Percentiles rank a stretch among this genome's conserved stretches.
Evolutionary conservation across 441 rosid genomes (phyloP).

Genomic region (Populus tomentosa): DNA sequence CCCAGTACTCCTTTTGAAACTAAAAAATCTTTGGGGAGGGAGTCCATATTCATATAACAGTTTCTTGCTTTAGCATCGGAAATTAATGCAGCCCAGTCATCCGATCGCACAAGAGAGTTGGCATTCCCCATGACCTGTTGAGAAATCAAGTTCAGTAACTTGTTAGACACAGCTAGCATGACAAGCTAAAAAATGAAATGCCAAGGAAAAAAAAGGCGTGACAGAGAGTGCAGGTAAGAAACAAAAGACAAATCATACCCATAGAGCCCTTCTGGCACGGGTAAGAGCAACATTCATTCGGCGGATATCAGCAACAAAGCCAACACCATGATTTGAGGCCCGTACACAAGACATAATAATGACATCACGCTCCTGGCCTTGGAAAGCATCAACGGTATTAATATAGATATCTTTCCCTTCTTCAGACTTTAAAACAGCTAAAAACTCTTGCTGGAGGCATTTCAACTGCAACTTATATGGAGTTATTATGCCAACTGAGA

Average conservation of each 20-base stretch:
- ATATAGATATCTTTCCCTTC: slow-evolving; percentile 93
- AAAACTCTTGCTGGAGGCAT: slow-evolving; percentile 89
- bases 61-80: slow-evolving; percentile 82
- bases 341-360: slow-evolving; percentile 99
- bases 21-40: slow-evolving; percentile 72
- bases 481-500: slow-evolving; percentile 89
- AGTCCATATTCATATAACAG: slow-evolving; percentile 88
- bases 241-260: slow-evolving; percentile 49
- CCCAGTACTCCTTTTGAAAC: slow-evolving; percentile 51
- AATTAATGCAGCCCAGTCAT: slow-evolving; percentile 94
- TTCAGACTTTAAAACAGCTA: slow-evolving; percentile 69
- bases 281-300: slow-evolving; percentile 99
- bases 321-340: slow-evolving; percentile 93
- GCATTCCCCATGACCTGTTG: slow-evolving; percentile 97
- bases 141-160: slow-evolving; percentile 5
- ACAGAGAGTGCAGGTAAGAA: background rate
- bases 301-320: slow-evolving; percentile 94
- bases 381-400: slow-evolving; percentile 98
- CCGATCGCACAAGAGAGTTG: slow-evolving; percentile 68
- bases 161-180: background rate
- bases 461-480: slow-evolving; percentile 97
- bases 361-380: slow-evolving; percentile 99
- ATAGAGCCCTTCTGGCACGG: slow-evolving; percentile 93
- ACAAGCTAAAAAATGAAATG: background rate
- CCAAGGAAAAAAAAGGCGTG: background rate